Conservation (phyloP, 306 rosid genomes). For the Quercus mongolica region DNA sequence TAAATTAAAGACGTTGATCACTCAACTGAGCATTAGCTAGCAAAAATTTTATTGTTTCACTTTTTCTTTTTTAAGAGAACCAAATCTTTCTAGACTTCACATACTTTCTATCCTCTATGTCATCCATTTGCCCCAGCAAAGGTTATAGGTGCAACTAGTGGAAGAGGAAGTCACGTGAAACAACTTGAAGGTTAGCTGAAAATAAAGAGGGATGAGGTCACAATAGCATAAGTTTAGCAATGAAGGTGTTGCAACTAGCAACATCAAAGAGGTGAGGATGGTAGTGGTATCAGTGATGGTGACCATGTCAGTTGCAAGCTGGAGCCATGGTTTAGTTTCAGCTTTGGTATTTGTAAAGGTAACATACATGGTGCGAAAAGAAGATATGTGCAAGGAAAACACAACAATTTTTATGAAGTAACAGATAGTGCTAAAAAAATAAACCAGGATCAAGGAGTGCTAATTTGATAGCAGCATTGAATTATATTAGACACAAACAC, state of each 20-base stretch:
- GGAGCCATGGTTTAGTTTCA: too few relatives aligned
- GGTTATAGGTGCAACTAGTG: not conserved
- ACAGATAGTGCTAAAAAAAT: not conserved
- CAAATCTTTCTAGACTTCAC: too few relatives aligned
- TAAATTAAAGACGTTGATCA: not conserved
- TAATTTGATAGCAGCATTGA: not conserved
- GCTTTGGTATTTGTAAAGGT: too few relatives aligned
- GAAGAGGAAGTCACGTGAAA: not conserved
- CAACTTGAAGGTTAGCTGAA: not conserved
- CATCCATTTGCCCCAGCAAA: not conserved
- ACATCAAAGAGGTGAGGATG: too few relatives aligned
- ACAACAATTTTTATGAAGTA: not conserved
- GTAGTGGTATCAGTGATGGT: too few relatives aligned
- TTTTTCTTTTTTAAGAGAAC: too few relatives aligned
- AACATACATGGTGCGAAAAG: not conserved
- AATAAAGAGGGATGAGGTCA: too few relatives aligned
- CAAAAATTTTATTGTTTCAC: not conserved
- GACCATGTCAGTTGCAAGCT: too few relatives aligned
- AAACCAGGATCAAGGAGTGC: not conserved
- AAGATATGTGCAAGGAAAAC: not conserved
- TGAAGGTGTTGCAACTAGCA: too few relatives aligned
- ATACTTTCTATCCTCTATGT: too few relatives aligned
- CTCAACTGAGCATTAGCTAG: not conserved
- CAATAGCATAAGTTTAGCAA: too few relatives aligned
- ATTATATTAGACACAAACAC: not conserved